Conservation (phyloP, 768 basidiomycete genomes). For the Leucocoprinus leucothites region DNA sequence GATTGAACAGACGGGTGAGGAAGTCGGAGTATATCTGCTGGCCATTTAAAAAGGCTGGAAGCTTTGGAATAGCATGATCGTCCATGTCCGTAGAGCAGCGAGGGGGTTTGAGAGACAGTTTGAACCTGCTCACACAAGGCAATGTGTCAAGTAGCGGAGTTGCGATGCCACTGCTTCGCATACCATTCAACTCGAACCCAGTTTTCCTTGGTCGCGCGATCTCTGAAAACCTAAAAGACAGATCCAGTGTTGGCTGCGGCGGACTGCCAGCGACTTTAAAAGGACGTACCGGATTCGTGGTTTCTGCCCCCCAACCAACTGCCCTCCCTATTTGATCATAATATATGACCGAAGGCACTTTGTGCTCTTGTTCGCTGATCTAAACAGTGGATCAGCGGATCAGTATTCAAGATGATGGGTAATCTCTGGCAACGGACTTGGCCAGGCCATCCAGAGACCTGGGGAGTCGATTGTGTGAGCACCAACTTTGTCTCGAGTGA, state of each 20-base stretch:
- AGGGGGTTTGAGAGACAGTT: not conserved
- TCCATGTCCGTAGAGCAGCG: not conserved
- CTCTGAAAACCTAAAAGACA: not conserved
- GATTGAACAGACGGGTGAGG: not conserved
- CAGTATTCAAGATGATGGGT: not conserved
- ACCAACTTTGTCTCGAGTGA: too few species aligned
- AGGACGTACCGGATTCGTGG: not conserved
- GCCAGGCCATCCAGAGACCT: conserved; percentile 5
- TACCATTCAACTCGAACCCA: not conserved
- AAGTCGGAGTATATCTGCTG: not conserved
- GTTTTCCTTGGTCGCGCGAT: not conserved
- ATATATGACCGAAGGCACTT: not conserved
- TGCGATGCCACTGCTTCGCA: not conserved
- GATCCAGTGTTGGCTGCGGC: not conserved
- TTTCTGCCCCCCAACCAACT: conserved; percentile 1
- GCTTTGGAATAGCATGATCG: not conserved
- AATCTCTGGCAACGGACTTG: not conserved
- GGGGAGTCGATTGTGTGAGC: not conserved
- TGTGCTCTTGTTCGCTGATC: not conserved
- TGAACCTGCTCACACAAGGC: conserved; percentile 1
- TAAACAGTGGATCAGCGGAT: not conserved
- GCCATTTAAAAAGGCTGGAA: not conserved
- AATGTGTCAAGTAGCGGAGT: not conserved
- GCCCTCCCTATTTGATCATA: not conserved
- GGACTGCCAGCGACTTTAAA: not conserved